phyloP scores from a whole-genome alignment of 805 yeast genomes.

The Candida sonorensis region DNA sequence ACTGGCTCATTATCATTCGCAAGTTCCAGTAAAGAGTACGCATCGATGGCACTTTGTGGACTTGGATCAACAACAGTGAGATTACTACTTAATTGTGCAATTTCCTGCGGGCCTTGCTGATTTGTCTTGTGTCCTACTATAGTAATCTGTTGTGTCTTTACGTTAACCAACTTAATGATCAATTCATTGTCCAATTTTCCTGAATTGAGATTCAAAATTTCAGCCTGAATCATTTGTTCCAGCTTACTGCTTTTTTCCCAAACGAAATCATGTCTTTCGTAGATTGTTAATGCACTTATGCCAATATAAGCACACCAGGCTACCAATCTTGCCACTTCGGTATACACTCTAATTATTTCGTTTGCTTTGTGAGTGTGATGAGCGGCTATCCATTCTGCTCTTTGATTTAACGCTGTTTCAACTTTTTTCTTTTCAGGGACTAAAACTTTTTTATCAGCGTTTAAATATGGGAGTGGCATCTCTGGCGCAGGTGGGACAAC shows the following conservation, averaged over 20 bases:
- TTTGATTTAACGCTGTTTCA: constrained; percentile 22
- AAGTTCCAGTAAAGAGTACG: too few species aligned
- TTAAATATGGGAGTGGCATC: constrained; percentile 36
- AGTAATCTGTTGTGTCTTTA: too few species aligned
- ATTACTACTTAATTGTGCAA: too few species aligned
- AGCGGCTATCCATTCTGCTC: constrained; percentile 34
- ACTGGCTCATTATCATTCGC: too few species aligned
- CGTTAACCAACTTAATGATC: constrained; percentile 19
- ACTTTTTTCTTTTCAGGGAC: constrained; percentile 32
- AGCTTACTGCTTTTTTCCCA: constrained; percentile 24
- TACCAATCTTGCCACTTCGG: constrained; percentile 29
- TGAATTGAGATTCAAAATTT: constrained; percentile 15
- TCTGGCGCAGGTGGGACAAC: constrained; percentile 34
- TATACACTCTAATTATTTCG: constrained; percentile 33
- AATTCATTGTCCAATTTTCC: constrained; percentile 9
- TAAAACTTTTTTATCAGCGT: constrained; percentile 32
- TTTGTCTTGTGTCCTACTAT: too few species aligned
- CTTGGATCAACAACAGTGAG: too few species aligned
- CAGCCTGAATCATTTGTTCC: constrained; percentile 20
- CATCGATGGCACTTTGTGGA: too few species aligned
- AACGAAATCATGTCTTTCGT: constrained; percentile 22
- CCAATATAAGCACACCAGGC: constrained; percentile 25
- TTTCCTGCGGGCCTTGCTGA: too few species aligned
- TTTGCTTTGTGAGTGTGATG: constrained; percentile 34
- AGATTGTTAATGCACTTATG: constrained; percentile 17